Base-by-base conservation (phyloP, 2,329 filamentous ascomycete species). In the Arthroderma sp. region DNA sequence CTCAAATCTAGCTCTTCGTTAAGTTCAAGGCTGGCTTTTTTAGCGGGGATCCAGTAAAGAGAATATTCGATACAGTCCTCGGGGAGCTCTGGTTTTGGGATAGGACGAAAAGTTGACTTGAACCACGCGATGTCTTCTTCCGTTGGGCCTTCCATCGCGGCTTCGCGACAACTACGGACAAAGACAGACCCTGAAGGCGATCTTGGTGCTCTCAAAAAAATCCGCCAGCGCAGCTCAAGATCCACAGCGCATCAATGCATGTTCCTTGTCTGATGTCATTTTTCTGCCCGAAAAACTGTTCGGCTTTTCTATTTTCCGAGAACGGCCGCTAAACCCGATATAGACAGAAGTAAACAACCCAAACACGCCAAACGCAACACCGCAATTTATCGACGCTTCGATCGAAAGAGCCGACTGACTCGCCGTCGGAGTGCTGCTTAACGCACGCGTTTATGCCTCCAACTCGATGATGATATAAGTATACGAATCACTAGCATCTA, bases 51-150 rank as follows among this genome's bases (percentile, higher is more conserved):
- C 42, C 86, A 63, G 58, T 88, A 84, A 28, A 95, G 69, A 44
- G 81, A 77, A 62, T 94, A 95, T 61, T 93, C 85, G 43, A 94
- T 79, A 50, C 79, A 84, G 61, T 94, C 87, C 41, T 95, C 87
- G 0, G 85, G 78, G 1, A 93, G 69, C 47, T 72, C 68, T 7
- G 66, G 66, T 58, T 77, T 81, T 1, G 80, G 78, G 49, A 83
- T 79, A 33, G 75, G 74, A 51, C 70, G 72, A 49, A 81, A 81
- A 2, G 75, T 78, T 52, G 80, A 77, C 42, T 74, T 75, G 48
- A 82, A 80, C 69, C 76, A 80, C 49, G 77, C 77, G 47, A 80
- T 66, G 52, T 77, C 75, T 53, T 81, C 74, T 50, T 74, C 59
- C 30, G 61, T 60, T 57, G 61, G 63, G 11, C 30, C 40, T 30